These are phyloP conservation scores for Colletotrichum limetticola DNA, from an alignment of 2,329 filamentous ascomycete genomes.

Conservation along the genomic window DNA sequence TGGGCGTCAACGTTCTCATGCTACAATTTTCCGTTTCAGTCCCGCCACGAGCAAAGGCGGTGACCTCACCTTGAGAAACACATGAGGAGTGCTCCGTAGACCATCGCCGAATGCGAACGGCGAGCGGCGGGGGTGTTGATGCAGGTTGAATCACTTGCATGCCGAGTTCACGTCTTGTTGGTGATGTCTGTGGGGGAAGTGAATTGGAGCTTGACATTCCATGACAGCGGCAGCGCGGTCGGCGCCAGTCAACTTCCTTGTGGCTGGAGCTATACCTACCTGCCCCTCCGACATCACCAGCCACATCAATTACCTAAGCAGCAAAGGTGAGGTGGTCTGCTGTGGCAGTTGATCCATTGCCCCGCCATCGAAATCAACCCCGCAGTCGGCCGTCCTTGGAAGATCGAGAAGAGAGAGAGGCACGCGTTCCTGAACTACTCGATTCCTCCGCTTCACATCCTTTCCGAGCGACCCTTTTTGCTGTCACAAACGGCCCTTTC, in stretches of 20 bases:
- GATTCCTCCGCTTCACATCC: constrained; percentile 34
- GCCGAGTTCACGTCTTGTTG: not conserved
- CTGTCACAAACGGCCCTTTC: constrained; percentile 32
- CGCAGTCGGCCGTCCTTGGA: constrained; percentile 33
- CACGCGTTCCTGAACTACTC: constrained; percentile 25
- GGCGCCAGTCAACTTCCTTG: not conserved
- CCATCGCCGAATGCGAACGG: not conserved
- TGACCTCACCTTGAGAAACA: not conserved
- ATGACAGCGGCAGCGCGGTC: not conserved
- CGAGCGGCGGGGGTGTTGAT: not conserved
- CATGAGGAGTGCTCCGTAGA: too few species aligned
- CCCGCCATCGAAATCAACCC: constrained; percentile 36
- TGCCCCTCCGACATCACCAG: not conserved
- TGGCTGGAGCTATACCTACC: not conserved
- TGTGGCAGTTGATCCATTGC: constrained; percentile 32
- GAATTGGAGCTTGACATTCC: not conserved
- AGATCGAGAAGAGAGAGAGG: constrained; percentile 21
- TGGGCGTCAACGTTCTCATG: not conserved
- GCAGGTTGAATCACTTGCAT: constrained; percentile 10
- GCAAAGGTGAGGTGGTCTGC: not conserved
- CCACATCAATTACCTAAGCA: constrained; percentile 16
- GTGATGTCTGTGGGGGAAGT: constrained; percentile 1
- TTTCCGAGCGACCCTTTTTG: constrained; percentile 12
- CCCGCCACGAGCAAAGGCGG: not conserved
- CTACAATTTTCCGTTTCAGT: not conserved